Evolutionary conservation across 768 basidiomycete genomes (phyloP), one percentile per base, ranked within the genome.

Genomic region (Scleroderma citrinum): DNA sequence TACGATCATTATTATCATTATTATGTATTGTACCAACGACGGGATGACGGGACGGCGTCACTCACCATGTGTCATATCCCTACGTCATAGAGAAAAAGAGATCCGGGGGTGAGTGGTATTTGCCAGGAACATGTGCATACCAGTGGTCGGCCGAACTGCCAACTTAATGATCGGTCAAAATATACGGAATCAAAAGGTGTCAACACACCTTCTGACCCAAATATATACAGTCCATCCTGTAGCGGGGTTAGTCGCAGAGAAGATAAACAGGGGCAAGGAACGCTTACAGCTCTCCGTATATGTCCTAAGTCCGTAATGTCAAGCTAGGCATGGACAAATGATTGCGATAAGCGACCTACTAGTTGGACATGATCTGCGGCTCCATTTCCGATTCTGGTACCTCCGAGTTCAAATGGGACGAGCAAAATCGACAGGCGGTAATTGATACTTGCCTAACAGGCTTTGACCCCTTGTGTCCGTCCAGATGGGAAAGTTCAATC

Each of bases 221-320:
- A 64, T 98, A 97, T 54, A 98, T 90, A 80, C 87, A 92, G 72
- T 96, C 93, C 87, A 95, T 85, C 43, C 87, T 88, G 57, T 2
- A 47, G 13, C 26, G 8, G 19, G 1, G 23, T 54, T 30, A 50
- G 26, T 24, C 1, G 21, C 32, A 30, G 31, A 13, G 17, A 40
- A 31, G 42, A 26, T 4, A 30, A 31, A 5, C 7, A 30, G 23
- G 17, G 7, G 45, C 0, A 0, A 36, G 29, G 23, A 41, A 45
- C 7, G 48, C 62, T 29, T 55, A 89, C 89, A 93, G 66, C 70
- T 96, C 94, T 29, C 95, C 95, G 56, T 97, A 98, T 48, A 99
- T 97, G 64, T 99, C 95, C 91, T 92, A n/a, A n/a, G 17, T 11
- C 36, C 29, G 49, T 10, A 41, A 17, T 2, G 44, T 59, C 47